Conservation (phyloP, 192 early-diverging fungal genomes). For the Paraglomus occultum region DNA sequence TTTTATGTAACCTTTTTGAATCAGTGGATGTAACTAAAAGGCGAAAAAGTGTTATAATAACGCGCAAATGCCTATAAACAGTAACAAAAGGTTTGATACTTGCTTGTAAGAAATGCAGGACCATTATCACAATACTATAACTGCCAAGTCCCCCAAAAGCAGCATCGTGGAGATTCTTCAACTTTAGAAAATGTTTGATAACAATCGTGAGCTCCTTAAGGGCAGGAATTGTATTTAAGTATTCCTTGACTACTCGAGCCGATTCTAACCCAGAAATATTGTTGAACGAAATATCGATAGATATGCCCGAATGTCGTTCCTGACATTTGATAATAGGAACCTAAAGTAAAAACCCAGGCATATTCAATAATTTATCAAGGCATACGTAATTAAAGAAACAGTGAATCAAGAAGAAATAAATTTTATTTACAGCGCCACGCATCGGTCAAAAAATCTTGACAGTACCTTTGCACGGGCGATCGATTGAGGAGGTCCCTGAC, state of each 20-base stretch:
- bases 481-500: constrained; percentile 44
- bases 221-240: constrained; percentile 54
- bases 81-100: background rate
- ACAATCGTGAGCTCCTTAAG: constrained; percentile 71
- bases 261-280: constrained; percentile 61
- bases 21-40: constrained; percentile 71
- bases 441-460: too few relatives aligned
- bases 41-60: background rate
- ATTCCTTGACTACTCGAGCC: constrained; percentile 55
- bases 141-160: constrained; percentile 86
- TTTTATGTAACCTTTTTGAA: constrained; percentile 63
- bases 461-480: constrained; percentile 63
- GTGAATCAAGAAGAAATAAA: background rate
- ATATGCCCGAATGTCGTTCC: constrained; percentile 69
- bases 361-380: background rate
- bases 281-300: constrained; percentile 88
- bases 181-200: constrained; percentile 83
- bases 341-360: constrained; percentile 31
- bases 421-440: background rate
- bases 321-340: constrained; percentile 92
- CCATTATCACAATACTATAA: constrained; percentile 76
- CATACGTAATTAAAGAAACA: background rate
- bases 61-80: background rate
- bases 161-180: constrained; percentile 79
- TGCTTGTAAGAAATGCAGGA: constrained; percentile 78